Conservation (phyloP, 2,329 filamentous ascomycete genomes). For the Aureobasidium namibiae region DNA sequence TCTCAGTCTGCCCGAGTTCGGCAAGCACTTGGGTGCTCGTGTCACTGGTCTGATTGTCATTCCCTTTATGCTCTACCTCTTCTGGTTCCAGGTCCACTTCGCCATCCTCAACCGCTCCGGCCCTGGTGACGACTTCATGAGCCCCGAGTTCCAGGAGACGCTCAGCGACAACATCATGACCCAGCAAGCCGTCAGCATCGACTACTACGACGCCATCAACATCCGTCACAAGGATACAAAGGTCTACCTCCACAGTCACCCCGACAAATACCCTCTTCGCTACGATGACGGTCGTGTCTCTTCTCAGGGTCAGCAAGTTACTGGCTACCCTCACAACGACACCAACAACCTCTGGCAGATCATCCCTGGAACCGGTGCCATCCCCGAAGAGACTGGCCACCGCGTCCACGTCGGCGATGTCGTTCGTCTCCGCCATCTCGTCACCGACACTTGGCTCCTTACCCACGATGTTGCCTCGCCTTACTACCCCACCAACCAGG, state of each 20-base stretch:
- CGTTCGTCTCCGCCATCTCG: slow-evolving; percentile 76
- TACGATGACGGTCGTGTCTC: slow-evolving; percentile 97
- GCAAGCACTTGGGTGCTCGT: slow-evolving; percentile 82
- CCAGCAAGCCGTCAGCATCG: slow-evolving; percentile 72
- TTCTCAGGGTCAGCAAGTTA: slow-evolving; percentile 93
- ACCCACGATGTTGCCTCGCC: slow-evolving; percentile 97
- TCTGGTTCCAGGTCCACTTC: slow-evolving; percentile 99
- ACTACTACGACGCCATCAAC: slow-evolving; percentile 84
- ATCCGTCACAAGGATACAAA: slow-evolving; percentile 97
- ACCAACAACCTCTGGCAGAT: slow-evolving; percentile 99
- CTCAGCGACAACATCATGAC: slow-evolving; percentile 91
- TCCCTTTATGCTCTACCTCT: slow-evolving; percentile 95
- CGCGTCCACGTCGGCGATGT: slow-evolving; percentile 75
- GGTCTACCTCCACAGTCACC: slow-evolving; percentile 88
- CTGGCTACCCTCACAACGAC: slow-evolving; percentile 94
- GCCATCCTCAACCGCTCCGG: slow-evolving; percentile 79
- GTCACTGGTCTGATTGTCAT: slow-evolving; percentile 79
- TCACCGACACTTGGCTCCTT: slow-evolving; percentile 76
- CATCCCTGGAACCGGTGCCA: slow-evolving; percentile 53
- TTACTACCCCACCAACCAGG: slow-evolving; percentile 94
- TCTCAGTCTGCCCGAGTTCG: slow-evolving; percentile 70
- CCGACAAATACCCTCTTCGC: slow-evolving; percentile 78
- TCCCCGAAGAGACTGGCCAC: slow-evolving; percentile 49
- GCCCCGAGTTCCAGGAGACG: slow-evolving; percentile 94
- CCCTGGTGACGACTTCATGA: slow-evolving; percentile 98